Evolutionary conservation across 2,329 filamentous ascomycete genomes (phyloP), one percentile per base, ranked within the genome.

Genomic region (Calonectria pauciramosa): DNA sequence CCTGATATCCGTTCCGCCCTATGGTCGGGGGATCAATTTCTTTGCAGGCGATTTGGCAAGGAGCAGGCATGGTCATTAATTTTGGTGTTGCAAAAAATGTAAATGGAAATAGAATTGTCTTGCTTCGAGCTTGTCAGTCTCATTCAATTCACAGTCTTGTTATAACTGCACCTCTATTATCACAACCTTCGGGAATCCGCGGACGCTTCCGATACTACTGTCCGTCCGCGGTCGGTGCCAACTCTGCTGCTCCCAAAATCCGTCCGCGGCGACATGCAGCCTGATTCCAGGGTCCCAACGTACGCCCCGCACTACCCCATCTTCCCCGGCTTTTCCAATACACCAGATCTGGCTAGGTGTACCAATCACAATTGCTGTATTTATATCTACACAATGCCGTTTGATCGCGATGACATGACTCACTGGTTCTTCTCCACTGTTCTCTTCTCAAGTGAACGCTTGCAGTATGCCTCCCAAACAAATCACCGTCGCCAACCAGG

Each of bases 201-300:
- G 59, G 38, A 11, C 59, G 11, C 20, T 64, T 16, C 28, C 23
- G 6, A n/a, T 5, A 13, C 36, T 10, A 4, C 23, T 47, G 14
- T 32, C 59, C 38, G 59, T 64, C 59, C 59, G 59, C 59, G 36
- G 59, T 30, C 59, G 59, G n/a, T 38, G 59, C 28, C 59, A 30
- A 41, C 1, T 16, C 26, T 47, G 23, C 16, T 30, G 36, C 59
- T 32, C 14, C 59, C 18, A 11, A 26, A 64, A 44, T 64, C 59
- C 26, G 59, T 64, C 59, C 59, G 59, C 59, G 59, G 59, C 38
- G 28, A 47, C 5, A 28, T 32, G 26, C 23, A n/a, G 7, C 13
- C 16, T 30, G 14, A 4, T 26, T 38, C 28, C 36, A 64, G 26
- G 36, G 23, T 18, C 14, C 14, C n/a, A 44, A 44, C 34, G 9